Evolutionary conservation across 106 monocot species (phyloP).

Genomic region (Phalaenopsis aphrodite): DNA sequence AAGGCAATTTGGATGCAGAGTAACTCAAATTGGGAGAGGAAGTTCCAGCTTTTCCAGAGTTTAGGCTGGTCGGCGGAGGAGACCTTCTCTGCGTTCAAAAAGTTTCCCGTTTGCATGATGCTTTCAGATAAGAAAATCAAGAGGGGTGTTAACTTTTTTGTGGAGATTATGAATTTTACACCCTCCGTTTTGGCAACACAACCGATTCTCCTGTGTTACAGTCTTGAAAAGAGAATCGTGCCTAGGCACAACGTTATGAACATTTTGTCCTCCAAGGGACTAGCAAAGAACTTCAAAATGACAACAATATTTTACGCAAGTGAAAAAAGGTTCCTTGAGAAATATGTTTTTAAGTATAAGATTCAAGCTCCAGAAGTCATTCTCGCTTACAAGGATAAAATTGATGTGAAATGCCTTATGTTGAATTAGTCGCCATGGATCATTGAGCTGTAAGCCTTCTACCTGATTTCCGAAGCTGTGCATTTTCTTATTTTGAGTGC

Average conservation of each 20-base stretch:
- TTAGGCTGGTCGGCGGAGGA: conserved; percentile 28
- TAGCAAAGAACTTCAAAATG: not conserved
- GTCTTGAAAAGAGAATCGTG: conserved; percentile 41
- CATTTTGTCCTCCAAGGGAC: conserved; percentile 19
- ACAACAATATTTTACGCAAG: not conserved
- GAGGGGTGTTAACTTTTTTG: conserved; percentile 19
- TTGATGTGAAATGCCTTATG: too few relatives aligned
- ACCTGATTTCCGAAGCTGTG: too few relatives aligned
- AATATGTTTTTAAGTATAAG: conserved; percentile 23
- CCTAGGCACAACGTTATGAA: conserved; percentile 35
- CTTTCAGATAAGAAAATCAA: conserved; percentile 16
- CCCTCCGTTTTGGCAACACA: not conserved
- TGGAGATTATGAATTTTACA: conserved; percentile 14
- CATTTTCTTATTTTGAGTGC: too few relatives aligned
- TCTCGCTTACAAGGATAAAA: not conserved
- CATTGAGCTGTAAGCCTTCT: too few relatives aligned
- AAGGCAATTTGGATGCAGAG: not conserved
- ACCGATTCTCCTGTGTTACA: conserved; percentile 19
- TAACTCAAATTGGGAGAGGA: conserved; percentile 9
- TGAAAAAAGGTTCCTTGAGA: conserved; percentile 14
- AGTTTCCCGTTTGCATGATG: conserved; percentile 13
- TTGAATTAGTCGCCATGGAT: too few relatives aligned
- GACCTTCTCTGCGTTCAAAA: conserved; percentile 13
- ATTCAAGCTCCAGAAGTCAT: conserved; percentile 15
- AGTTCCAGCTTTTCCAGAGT: conserved; percentile 11